phyloP scores from a whole-genome alignment of 345 rosid genomes.

The Eutrema heterophyllum region DNA sequence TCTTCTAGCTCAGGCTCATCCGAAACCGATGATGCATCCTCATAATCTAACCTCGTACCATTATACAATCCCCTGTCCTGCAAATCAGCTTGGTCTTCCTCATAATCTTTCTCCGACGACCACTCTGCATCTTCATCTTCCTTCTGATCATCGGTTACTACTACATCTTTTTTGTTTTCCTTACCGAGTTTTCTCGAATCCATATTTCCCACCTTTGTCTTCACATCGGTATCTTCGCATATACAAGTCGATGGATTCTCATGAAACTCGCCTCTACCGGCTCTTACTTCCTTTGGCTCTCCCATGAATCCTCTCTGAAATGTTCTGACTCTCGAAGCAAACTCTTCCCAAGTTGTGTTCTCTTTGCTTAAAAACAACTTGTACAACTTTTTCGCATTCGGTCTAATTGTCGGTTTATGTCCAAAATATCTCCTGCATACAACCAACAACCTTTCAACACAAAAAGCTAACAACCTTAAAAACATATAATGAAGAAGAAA shows the following conservation, averaged over 20 bases:
- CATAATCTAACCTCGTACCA: constrained; percentile 58
- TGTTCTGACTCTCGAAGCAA: constrained; percentile 64
- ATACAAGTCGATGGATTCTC: constrained; percentile 94
- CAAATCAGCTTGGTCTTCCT: constrained; percentile 46
- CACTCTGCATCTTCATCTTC: constrained; percentile 54
- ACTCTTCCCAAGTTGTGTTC: constrained; percentile 84
- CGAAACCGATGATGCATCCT: constrained; percentile 27
- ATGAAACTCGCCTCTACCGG: constrained; percentile 97
- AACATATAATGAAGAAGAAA: background rate
- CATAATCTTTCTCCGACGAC: constrained; percentile 56
- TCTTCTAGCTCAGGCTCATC: constrained; percentile 87
- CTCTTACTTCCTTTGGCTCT: constrained; percentile 85
- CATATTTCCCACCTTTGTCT: constrained; percentile 32
- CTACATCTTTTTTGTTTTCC: constrained; percentile 32
- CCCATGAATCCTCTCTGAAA: constrained; percentile 96
- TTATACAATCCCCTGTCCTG: constrained; percentile 39
- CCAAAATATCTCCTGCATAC: constrained; percentile 80
- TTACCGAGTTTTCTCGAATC: constrained; percentile 48
- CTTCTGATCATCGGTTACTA: constrained; percentile 18
- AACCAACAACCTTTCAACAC: constrained; percentile 2
- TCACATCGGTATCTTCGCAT: constrained; percentile 60
- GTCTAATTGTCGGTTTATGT: constrained; percentile 92
- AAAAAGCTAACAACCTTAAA: background rate
- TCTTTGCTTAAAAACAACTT: constrained; percentile 59
- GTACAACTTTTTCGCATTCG: constrained; percentile 82